These are phyloP conservation scores for Hygrocybe punicea DNA, from an alignment of 768 basidiomycete genomes.

Conservation along the genomic window DNA sequence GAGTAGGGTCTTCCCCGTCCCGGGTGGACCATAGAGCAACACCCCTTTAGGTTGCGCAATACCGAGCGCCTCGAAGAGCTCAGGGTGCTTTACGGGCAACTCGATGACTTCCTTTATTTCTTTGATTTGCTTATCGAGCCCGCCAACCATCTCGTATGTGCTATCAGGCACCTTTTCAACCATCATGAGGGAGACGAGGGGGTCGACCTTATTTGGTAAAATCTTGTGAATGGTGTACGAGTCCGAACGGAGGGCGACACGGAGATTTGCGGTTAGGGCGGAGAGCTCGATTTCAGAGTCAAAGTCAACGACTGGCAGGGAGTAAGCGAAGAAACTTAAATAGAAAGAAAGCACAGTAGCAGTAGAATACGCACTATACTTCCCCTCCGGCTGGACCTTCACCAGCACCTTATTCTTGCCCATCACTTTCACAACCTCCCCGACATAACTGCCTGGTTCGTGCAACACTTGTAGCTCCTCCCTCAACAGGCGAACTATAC, in stretches of 20 bases:
- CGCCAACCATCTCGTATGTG: constrained; percentile 99
- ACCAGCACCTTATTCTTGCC: constrained; percentile 98
- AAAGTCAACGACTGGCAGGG: constrained; percentile 79
- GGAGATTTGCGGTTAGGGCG: constrained; percentile 77
- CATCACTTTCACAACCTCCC: constrained; percentile 98
- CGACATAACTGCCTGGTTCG: constrained; percentile 96
- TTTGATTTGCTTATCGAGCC: constrained; percentile 97
- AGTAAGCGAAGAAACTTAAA: background rate
- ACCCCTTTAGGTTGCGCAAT: constrained; percentile 98
- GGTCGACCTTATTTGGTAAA: constrained; percentile 96
- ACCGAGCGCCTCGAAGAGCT: constrained; percentile 92
- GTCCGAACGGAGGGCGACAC: constrained; percentile 94
- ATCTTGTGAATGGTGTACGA: constrained; percentile 96
- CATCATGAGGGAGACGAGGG: constrained; percentile 99
- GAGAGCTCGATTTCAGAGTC: constrained; percentile 82
- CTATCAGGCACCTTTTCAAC: constrained; percentile 99
- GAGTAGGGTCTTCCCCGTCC: constrained; percentile 93
- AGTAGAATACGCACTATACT: constrained; percentile 76
- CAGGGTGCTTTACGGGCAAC: constrained; percentile 94
- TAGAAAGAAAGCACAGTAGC: background rate
- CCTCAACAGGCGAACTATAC: constrained; percentile 75
- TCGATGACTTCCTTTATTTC: constrained; percentile 98
- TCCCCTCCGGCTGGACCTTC: constrained; percentile 97
- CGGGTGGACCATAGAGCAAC: constrained; percentile 90
- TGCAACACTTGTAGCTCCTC: constrained; percentile 92